phyloP scores from a whole-genome alignment of 176 grass and related monocot genomes.

The Areca catechu region DNA sequence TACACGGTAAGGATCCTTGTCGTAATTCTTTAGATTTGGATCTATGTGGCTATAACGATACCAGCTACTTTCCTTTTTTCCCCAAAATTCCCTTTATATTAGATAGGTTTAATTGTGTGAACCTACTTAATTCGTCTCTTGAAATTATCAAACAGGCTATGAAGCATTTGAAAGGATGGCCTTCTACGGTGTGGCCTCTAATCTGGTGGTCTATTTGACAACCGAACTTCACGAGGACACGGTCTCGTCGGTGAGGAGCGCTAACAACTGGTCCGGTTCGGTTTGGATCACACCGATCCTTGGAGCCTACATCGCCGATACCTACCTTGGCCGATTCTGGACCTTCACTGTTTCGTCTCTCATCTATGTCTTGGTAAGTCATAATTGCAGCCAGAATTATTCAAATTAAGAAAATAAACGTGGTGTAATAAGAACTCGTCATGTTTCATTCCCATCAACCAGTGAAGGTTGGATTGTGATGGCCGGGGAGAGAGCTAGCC shows the following conservation, averaged over 20 bases:
- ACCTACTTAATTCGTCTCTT: too few relatives aligned
- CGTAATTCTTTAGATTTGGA: too few relatives aligned
- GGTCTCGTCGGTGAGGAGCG: slow-evolving; percentile 58
- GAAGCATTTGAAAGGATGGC: slow-evolving; percentile 84
- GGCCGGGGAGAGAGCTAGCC: too few relatives aligned
- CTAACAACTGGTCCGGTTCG: slow-evolving; percentile 67
- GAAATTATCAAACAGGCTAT: slow-evolving; percentile 27
- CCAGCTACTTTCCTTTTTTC: too few relatives aligned
- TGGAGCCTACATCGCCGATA: slow-evolving; percentile 66
- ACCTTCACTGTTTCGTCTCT: slow-evolving; percentile 75
- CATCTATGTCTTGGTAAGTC: slow-evolving; percentile 55
- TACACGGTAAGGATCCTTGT: too few relatives aligned
- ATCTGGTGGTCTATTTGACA: slow-evolving; percentile 77
- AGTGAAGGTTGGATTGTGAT: too few relatives aligned
- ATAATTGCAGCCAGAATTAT: neutral
- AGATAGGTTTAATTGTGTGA: too few relatives aligned
- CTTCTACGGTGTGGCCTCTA: slow-evolving; percentile 71
- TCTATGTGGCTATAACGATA: too few relatives aligned
- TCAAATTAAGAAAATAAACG: too few relatives aligned
- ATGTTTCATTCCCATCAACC: too few relatives aligned
- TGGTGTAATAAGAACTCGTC: too few relatives aligned
- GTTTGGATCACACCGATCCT: slow-evolving; percentile 69
- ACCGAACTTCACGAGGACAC: slow-evolving; percentile 59
- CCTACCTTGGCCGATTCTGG: slow-evolving; percentile 73
- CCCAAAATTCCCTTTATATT: too few relatives aligned